Base-by-base conservation (phyloP, 805 yeast genomes). In the Metschnikowia lochheadii region DNA sequence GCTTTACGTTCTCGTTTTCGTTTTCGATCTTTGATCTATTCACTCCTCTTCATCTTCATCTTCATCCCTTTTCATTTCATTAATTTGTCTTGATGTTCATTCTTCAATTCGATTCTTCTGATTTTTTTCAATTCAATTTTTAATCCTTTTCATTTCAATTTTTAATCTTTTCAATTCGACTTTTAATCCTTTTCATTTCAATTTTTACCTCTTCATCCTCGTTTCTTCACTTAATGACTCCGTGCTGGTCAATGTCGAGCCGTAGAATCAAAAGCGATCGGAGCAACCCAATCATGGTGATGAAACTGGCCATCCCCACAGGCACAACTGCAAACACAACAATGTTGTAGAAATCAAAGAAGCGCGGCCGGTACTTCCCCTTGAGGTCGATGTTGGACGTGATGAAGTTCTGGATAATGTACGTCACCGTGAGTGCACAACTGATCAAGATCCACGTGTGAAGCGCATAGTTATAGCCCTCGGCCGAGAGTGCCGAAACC, bases 281-380 rank as follows among this genome's bases (percentile, higher is more conserved):
- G 15, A 92, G 70, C 36, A 92, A 70, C 0, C 91, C 94, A 35
- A 90, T 74, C 96, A 91, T 89, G 2, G 98, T 90, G 21, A 91
- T 69, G 61, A 94, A 92, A 59, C 97, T 88, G 4, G 98, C 97
- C 52, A 92, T 62, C 0, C 99, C 98, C 15, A 92, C 89, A 0
- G 99, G 99, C n/a, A 92, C 97, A 38, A 92, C 99, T 2, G 98
- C 97, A 70, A 89, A 92, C 1, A 92, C 97, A 0, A 87, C 89
- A 45, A 94, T 87, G 58, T 87, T 88, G 66, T 89, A 89, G 49
- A 91, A 75, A 64, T 92, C 96, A 52, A 91, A 87, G 34, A 90
- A 84, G 49, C 96, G 76, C 38, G 81, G 77, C 31, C 66, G 56
- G 56, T 64, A 70, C 58, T 72, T 63, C 5, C 70, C 76, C 54